Evolutionary conservation across 345 rosid species (phyloP).

Genomic region (Adansonia digitata): DNA sequence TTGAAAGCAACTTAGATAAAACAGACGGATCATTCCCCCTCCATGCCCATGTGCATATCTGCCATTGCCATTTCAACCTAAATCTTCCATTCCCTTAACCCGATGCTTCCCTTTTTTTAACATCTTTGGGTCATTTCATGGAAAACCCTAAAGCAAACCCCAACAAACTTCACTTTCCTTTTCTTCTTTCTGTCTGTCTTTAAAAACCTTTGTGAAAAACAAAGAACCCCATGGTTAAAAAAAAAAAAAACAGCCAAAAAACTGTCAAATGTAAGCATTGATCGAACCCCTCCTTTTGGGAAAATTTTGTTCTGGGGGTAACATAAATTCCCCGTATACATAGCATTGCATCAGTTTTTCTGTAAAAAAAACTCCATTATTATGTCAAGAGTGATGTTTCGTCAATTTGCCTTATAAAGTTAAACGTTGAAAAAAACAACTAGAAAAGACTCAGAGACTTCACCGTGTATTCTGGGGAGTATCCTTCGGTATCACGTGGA

Average conservation of each 20-base stretch:
- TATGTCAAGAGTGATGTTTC: slow-evolving; percentile 32
- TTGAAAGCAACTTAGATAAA: not conserved
- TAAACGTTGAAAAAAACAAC: slow-evolving; percentile 30
- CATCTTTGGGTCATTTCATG: not conserved
- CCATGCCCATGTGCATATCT: slow-evolving; percentile 8
- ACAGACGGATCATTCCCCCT: not conserved
- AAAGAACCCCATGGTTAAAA: too few species aligned
- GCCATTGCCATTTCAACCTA: not conserved
- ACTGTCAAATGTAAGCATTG: not conserved
- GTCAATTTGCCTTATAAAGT: slow-evolving; percentile 29
- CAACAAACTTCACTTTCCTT: not conserved
- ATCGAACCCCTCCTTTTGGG: too few species aligned
- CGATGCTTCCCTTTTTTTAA: not conserved
- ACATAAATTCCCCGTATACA: slow-evolving; percentile 1
- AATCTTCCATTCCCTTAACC: not conserved
- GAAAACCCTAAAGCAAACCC: not conserved
- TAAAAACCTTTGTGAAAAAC: too few species aligned
- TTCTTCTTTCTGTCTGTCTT: not conserved
- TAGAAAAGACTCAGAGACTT: slow-evolving; percentile 20
- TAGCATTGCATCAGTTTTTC: not conserved
- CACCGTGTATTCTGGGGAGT: slow-evolving; percentile 44
- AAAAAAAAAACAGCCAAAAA: too few species aligned
- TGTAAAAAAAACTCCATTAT: too few species aligned
- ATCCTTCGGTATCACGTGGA: slow-evolving; percentile 24
- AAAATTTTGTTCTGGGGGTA: not conserved